Percentiles rank a stretch among this genome's conserved stretches.
phyloP scores from a whole-genome alignment of 257 asterid genomes.

The Solanum chmielewskii region DNA sequence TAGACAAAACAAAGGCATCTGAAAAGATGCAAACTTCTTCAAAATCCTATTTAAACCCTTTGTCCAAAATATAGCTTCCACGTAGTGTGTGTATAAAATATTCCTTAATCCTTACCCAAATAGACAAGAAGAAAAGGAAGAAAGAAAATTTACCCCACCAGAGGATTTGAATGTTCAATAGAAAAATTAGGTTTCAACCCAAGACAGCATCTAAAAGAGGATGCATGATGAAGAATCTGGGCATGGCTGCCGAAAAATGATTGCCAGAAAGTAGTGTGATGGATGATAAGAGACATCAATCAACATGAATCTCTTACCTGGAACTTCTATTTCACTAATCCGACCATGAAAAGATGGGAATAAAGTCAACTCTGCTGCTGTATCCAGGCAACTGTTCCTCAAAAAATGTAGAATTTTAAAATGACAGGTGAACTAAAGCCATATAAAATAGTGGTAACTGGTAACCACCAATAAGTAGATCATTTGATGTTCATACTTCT shows the following conservation, averaged over 20 bases:
- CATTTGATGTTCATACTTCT: slow-evolving; percentile 36
- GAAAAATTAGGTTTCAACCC: background rate
- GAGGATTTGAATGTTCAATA: background rate
- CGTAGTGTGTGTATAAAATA: background rate
- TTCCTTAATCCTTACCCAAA: background rate
- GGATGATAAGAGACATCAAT: background rate
- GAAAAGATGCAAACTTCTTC: background rate
- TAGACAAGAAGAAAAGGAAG: background rate
- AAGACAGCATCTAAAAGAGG: background rate
- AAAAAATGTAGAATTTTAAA: slow-evolving; percentile 7
- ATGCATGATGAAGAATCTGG: background rate
- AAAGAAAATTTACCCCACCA: background rate
- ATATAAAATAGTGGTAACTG: background rate
- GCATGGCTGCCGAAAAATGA: background rate
- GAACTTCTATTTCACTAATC: slow-evolving; percentile 57
- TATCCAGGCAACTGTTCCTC: slow-evolving; percentile 67
- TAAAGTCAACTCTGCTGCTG: slow-evolving; percentile 69
- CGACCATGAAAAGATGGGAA: slow-evolving; percentile 56
- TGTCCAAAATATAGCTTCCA: background rate
- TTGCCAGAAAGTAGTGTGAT: background rate
- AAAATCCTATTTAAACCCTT: background rate
- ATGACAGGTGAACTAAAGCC: background rate
- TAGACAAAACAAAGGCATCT: background rate
- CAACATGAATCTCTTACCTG: slow-evolving; percentile 29
- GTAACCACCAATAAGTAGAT: background rate